These are phyloP conservation scores for Rhodofomes roseus DNA, from an alignment of 1,284 basidiomycete species.

Conservation along the genomic window DNA sequence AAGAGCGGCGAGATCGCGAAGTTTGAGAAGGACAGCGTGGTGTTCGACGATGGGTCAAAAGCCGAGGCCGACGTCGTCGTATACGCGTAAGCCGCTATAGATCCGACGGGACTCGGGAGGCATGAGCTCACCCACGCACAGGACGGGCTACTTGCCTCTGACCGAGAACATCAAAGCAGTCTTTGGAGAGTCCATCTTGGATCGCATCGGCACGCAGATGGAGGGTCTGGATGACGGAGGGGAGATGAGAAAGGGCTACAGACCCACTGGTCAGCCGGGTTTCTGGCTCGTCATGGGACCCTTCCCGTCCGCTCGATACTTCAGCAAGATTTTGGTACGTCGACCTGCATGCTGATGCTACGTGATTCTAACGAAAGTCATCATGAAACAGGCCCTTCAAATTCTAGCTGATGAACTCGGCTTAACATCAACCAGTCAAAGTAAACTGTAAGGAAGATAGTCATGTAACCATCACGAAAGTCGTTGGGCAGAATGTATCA, in stretches of 20 bases:
- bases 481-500: too few relatives aligned
- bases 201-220: constrained; percentile 1
- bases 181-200: constrained; percentile 10
- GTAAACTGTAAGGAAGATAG: not conserved
- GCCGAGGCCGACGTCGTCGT: constrained; percentile 25
- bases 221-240: constrained; percentile 18
- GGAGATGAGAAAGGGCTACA: not conserved
- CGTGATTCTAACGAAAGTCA: not conserved
- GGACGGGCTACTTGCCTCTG: constrained; percentile 19
- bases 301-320: not conserved
- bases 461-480: not conserved
- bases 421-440: not conserved
- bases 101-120: not conserved
- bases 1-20: constrained; percentile 10
- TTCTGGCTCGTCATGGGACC: not conserved
- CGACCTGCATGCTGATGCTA: not conserved
- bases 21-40: constrained; percentile 17
- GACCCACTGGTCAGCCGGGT: constrained; percentile 1
- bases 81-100: constrained; percentile 14
- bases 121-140: not conserved
- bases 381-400: not conserved
- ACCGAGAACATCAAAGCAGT: not conserved
- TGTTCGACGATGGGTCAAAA: constrained; percentile 22
- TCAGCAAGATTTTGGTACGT: constrained; percentile 1
- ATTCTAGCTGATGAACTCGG: constrained; percentile 2